Conservation (phyloP, 176 grass and related monocot species). For the Ananas comosus region DNA sequence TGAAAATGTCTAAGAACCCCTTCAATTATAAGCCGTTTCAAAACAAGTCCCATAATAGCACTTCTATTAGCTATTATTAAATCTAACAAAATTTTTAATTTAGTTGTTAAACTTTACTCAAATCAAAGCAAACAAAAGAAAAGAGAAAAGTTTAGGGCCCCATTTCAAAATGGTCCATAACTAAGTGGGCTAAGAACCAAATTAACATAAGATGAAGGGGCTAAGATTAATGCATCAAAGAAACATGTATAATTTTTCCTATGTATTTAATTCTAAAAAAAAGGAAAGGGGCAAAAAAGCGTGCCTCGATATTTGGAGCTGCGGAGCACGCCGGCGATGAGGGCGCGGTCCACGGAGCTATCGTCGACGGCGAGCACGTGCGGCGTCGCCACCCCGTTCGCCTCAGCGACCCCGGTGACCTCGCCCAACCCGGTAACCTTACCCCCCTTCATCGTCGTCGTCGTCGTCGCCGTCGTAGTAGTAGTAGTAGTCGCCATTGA, state of each 20-base stretch:
- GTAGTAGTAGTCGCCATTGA: too few relatives aligned
- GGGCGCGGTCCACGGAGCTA: slow-evolving; percentile 69
- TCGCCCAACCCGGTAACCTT: slow-evolving; percentile 4
- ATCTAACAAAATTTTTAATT: neutral
- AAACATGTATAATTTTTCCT: neutral
- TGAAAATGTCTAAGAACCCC: too few relatives aligned
- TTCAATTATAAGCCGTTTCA: too few relatives aligned
- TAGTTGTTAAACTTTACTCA: neutral
- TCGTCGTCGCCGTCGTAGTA: too few relatives aligned
- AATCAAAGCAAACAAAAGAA: neutral
- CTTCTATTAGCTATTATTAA: too few relatives aligned
- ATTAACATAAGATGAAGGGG: too few relatives aligned
- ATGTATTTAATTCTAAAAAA: neutral
- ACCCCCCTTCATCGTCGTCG: slow-evolving; percentile 12
- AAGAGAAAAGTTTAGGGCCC: too few relatives aligned
- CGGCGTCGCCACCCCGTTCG: neutral
- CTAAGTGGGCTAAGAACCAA: neutral
- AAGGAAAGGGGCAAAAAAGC: neutral
- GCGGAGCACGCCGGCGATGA: slow-evolving; percentile 57
- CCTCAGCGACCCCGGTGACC: slow-evolving; percentile 8
- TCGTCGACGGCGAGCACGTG: slow-evolving; percentile 88
- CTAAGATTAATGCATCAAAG: too few relatives aligned
- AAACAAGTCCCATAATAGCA: too few relatives aligned
- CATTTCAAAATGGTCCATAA: neutral
- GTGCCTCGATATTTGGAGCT: slow-evolving; percentile 67